A percentile compares a stretch with the other conserved stretches of the same genome.
These are phyloP conservation scores for Lactarius akahatsu DNA, from an alignment of 768 basidiomycete species.

Conservation along the genomic window DNA sequence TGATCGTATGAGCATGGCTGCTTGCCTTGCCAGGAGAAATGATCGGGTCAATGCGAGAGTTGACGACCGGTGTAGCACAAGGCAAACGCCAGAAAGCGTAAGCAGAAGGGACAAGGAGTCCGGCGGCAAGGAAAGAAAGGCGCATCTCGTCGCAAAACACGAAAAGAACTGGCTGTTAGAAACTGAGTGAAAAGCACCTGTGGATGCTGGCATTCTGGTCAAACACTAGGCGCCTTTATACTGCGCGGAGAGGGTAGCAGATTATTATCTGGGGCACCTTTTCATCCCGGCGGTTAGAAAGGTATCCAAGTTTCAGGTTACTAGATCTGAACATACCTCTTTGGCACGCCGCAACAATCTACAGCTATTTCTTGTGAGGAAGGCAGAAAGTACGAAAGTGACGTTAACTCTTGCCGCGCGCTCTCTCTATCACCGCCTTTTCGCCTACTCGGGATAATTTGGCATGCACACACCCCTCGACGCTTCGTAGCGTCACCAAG, in stretches of 20 bases:
- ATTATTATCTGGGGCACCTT: constrained; percentile 11
- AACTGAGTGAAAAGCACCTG: constrained; percentile 5
- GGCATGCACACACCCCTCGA: constrained; percentile 9
- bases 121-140: constrained; percentile 11
- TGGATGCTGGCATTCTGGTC: constrained; percentile 6
- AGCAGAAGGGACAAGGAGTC: constrained; percentile 14
- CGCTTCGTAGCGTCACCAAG: constrained; percentile 7
- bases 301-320: constrained; percentile 5
- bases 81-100: constrained; percentile 26
- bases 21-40: constrained; percentile 11
- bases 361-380: constrained; percentile 2
- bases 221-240: constrained; percentile 14
- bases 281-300: constrained; percentile 13
- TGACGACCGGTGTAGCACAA: constrained; percentile 17
- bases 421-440: constrained; percentile 21
- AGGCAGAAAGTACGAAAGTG: constrained; percentile 17
- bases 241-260: background rate
- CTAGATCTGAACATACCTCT: constrained; percentile 13
- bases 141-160: constrained; percentile 7
- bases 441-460: constrained; percentile 15
- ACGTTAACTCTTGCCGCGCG: constrained; percentile 1
- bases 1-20: constrained; percentile 25
- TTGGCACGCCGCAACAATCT: constrained; percentile 12
- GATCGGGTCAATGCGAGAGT: constrained; percentile 26
- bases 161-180: background rate